Base-by-base conservation (phyloP, 768 basidiomycete species). In the Lentinula aciculospora region DNA sequence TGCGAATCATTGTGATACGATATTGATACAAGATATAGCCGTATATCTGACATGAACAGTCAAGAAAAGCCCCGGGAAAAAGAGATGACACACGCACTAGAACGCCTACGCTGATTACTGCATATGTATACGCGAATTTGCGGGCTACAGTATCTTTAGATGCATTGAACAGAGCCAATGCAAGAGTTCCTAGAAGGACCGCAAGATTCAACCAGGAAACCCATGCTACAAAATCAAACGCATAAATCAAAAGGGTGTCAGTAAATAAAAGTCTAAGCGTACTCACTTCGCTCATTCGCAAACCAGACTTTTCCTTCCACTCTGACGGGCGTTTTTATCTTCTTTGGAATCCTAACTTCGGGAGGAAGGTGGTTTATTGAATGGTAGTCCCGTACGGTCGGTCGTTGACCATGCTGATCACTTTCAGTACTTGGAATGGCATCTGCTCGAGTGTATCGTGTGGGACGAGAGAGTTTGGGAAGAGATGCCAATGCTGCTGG, bases 271-370 rank as follows among this genome's bases (percentile, higher is more conserved):
- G 17, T 25, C 3, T 36, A 15, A 29, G 42, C 46, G 50, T 7
- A 72, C 85, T 60, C 47, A 94, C 92, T 94, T 67, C 92, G 76
- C 71, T 98, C 94, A 66, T 97, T 97, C 8, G 94, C 94, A 69
- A 98, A 96, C 94, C 95, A 98, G 48, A 98, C 94, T 66, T 98
- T 98, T 21, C 85, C 86, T 68, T 98, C 94, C 17, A 98, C 93
- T 61, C 85, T 89, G 64, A 98, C 77, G 0, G 87, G 83, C 0
- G 89, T 88, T 0, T 88, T 75, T 21, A 91, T 82, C 71, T 94
- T 94, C 75, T 88, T 90, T 0, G 92, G 92, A 0, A 93, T 80
- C 36, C 86, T 77, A 36, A 92, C 83, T 46, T 81, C 78, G 0
- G 83, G 75, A 0, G 88, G 84, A 0, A 86, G 65, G 3, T 76